phyloP scores from a whole-genome alignment of 2,329 filamentous ascomycete species.

The Ophiocordyceps camponoti-leonardi region DNA sequence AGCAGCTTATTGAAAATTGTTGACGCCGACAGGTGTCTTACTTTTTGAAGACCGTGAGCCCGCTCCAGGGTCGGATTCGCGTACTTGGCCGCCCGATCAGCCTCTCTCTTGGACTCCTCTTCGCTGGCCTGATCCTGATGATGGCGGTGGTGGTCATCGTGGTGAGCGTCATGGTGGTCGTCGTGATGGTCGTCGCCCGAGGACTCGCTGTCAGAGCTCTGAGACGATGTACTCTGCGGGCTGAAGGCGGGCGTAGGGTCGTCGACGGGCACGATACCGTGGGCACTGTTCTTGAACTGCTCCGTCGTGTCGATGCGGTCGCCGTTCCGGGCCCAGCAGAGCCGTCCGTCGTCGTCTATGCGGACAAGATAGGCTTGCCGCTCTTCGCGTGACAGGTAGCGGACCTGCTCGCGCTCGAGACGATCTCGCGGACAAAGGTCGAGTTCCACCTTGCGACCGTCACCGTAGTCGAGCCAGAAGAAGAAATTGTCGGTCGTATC shows the following conservation, averaged over 20 bases:
- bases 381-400: conserved; percentile 73
- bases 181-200: neutral
- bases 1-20: conserved; percentile 65
- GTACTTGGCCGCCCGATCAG: conserved; percentile 46
- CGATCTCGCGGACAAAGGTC: conserved; percentile 55
- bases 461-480: conserved; percentile 78
- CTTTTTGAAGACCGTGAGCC: conserved; percentile 34
- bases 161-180: no score
- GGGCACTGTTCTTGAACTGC: conserved; percentile 61
- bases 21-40: conserved; percentile 49
- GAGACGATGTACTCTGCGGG: conserved; percentile 6
- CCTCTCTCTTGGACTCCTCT: conserved; percentile 31
- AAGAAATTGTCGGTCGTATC: conserved; percentile 80
- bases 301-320: conserved; percentile 59
- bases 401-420: conserved; percentile 61
- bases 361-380: conserved; percentile 64
- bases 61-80: conserved; percentile 45
- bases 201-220: neutral
- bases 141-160: neutral
- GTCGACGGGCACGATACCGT: conserved; percentile 49
- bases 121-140: conserved; percentile 9
- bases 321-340: conserved; percentile 81
- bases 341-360: conserved; percentile 53
- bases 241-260: conserved; percentile 40
- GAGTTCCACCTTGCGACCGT: conserved; percentile 53